A percentile compares a stretch with the other conserved stretches of the same genome.
Evolutionary conservation across 805 yeast species (phyloP).

Genomic region (Jamesozyma hellenica): DNA sequence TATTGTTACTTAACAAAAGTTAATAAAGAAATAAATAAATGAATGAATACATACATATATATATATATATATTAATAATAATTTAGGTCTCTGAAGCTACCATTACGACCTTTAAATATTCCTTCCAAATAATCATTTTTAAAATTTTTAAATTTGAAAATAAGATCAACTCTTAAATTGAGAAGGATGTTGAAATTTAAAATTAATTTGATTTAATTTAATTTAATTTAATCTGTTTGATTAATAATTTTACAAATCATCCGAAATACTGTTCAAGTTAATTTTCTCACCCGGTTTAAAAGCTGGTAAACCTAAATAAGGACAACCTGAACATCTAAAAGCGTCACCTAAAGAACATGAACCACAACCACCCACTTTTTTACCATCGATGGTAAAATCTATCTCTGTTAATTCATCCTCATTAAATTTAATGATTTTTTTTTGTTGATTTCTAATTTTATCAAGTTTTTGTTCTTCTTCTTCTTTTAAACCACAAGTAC

Average conservation of each 20-base stretch:
- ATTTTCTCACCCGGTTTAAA: slow-evolving; percentile 95
- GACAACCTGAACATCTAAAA: slow-evolving; percentile 96
- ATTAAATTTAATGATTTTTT: slow-evolving; percentile 35
- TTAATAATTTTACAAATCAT: slow-evolving; percentile 62
- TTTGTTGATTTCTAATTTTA: slow-evolving; percentile 21
- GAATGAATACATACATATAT: no score
- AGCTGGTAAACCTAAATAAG: slow-evolving; percentile 93
- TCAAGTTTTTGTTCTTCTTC: slow-evolving; percentile 54
- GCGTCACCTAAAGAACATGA: slow-evolving; percentile 97
- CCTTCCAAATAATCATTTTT: no score
- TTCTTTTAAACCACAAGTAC: slow-evolving; percentile 94
- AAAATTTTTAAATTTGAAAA: no score
- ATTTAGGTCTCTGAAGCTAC: no score
- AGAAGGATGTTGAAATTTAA: no score
- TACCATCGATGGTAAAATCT: slow-evolving; percentile 93
- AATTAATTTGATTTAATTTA: no score
- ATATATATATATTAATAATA: no score
- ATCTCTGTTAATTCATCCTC: slow-evolving; percentile 73
- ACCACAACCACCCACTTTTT: slow-evolving; percentile 89
- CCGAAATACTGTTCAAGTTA: slow-evolving; percentile 63
- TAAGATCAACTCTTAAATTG: no score
- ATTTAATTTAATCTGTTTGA: no score
- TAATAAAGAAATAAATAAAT: no score
- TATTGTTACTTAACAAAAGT: no score
- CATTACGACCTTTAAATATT: no score